Conservation (phyloP, 2,329 filamentous ascomycete species). For the Trichocomaceae sp. region DNA sequence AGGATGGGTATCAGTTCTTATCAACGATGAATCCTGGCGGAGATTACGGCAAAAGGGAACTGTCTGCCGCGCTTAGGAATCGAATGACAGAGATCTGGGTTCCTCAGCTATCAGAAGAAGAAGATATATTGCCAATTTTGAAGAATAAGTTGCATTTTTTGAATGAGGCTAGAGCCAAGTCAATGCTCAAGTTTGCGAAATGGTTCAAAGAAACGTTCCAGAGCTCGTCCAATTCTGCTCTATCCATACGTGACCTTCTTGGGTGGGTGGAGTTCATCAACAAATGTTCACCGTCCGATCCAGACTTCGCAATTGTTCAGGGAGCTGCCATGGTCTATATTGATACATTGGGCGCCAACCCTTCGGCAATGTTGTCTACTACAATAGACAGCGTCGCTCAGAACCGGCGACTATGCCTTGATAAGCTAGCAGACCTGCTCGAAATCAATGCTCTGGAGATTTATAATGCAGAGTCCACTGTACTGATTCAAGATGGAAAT, state of each 20-base stretch:
- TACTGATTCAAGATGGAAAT: slow-evolving; percentile 48
- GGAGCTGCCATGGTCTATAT: slow-evolving; percentile 94
- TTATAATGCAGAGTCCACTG: slow-evolving; percentile 58
- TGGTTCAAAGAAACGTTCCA: slow-evolving; percentile 85
- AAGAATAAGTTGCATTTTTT: slow-evolving; percentile 59
- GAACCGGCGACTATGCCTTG: slow-evolving; percentile 67
- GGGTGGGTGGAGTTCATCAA: slow-evolving; percentile 95
- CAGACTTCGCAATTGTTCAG: slow-evolving; percentile 58
- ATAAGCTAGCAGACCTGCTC: slow-evolving; percentile 63
- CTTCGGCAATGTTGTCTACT: slow-evolving; percentile 74
- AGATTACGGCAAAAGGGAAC: slow-evolving; percentile 95
- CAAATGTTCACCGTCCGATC: slow-evolving; percentile 47
- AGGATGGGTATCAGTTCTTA: slow-evolving; percentile 83
- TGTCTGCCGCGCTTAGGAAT: slow-evolving; percentile 90
- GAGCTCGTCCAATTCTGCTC: slow-evolving; percentile 65
- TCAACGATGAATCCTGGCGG: slow-evolving; percentile 99
- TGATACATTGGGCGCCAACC: slow-evolving; percentile 90
- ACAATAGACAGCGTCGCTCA: slow-evolving; percentile 61
- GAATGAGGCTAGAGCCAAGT: slow-evolving; percentile 50
- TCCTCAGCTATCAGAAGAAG: slow-evolving; percentile 71
- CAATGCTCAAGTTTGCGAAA: slow-evolving; percentile 78
- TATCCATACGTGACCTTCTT: slow-evolving; percentile 87
- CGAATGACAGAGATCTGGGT: slow-evolving; percentile 99
- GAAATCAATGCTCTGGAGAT: slow-evolving; percentile 55
- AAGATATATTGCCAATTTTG: slow-evolving; percentile 85